A percentile compares a stretch with the other conserved stretches of the same genome.
phyloP scores from a whole-genome alignment of 2,329 filamentous ascomycete genomes.

The Zalaria sp. region DNA sequence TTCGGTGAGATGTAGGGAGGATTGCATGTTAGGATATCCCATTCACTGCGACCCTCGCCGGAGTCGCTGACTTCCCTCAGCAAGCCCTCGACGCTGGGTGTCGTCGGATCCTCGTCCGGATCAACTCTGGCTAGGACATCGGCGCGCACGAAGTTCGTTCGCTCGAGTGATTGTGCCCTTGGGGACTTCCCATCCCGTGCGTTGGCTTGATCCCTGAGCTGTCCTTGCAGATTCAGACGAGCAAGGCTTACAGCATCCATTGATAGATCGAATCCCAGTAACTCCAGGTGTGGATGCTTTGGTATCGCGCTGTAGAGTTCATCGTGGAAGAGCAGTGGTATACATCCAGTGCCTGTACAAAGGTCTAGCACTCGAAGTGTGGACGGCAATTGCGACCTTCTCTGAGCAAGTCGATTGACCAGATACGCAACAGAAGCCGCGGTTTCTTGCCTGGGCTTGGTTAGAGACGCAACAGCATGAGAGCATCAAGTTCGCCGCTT shows the following conservation, averaged over 20 bases:
- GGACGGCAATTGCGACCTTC: slow-evolving; percentile 6
- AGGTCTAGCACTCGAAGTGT: slow-evolving; percentile 60
- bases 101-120: not conserved
- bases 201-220: not conserved
- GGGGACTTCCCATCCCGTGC: not conserved
- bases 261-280: slow-evolving; percentile 66
- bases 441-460: slow-evolving; percentile 29
- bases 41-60: not conserved
- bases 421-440: slow-evolving; percentile 25
- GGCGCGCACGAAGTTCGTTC: slow-evolving; percentile 18
- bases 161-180: slow-evolving; percentile 5
- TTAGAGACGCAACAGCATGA: not conserved
- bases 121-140: slow-evolving; percentile 15
- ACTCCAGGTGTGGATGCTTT: slow-evolving; percentile 23
- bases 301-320: slow-evolving; percentile 30
- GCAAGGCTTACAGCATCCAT: slow-evolving; percentile 50
- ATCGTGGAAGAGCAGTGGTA: slow-evolving; percentile 60
- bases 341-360: slow-evolving; percentile 85
- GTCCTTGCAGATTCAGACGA: slow-evolving; percentile 36
- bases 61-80: not conserved
- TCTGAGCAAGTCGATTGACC: slow-evolving; percentile 12
- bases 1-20: slow-evolving; percentile 73
- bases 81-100: not conserved
- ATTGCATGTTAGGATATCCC: slow-evolving; percentile 65
- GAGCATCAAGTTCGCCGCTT: not conserved